Percentiles rank a stretch among this genome's conserved stretches.
Conservation (phyloP, 2,329 filamentous ascomycete species). For the Coniella lustricola region DNA sequence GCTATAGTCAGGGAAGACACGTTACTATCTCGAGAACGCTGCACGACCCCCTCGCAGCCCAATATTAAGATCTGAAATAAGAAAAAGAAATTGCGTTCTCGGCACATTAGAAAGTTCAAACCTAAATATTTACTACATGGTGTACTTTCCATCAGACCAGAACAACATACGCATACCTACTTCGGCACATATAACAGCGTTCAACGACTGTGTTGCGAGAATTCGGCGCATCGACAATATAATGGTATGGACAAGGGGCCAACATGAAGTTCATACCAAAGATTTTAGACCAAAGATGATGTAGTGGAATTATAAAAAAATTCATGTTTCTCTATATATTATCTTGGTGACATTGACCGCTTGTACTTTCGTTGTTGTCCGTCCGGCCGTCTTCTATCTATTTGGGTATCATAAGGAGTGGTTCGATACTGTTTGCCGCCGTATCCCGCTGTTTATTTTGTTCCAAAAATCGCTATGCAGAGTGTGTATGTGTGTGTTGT, state of each 20-base stretch:
- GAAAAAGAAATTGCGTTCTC: not conserved
- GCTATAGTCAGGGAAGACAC: not conserved
- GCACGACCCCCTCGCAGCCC: not conserved
- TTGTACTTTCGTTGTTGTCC: no score
- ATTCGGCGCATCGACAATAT: not conserved
- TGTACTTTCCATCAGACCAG: constrained; percentile 4
- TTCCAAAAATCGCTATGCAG: constrained; percentile 11
- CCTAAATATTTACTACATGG: not conserved
- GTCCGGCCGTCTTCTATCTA: not conserved
- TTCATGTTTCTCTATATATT: not conserved
- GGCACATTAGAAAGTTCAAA: constrained; percentile 2
- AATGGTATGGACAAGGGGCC: no score
- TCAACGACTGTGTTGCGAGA: not conserved
- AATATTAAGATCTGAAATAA: not conserved
- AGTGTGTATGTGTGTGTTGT: no score
- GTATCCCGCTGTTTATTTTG: constrained; percentile 14
- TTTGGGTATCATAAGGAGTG: constrained; percentile 14
- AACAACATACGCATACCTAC: not conserved
- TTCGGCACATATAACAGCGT: not conserved
- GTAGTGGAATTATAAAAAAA: no score
- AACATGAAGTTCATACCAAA: no score
- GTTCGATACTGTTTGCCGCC: constrained; percentile 16
- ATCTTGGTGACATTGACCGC: no score
- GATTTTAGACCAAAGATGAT: no score
- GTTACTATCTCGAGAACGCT: not conserved